Percentiles rank a stretch among this genome's conserved stretches.
These are phyloP conservation scores for Lipomyces starkeyi DNA, from an alignment of 805 yeast genomes.

Conservation along the genomic window DNA sequence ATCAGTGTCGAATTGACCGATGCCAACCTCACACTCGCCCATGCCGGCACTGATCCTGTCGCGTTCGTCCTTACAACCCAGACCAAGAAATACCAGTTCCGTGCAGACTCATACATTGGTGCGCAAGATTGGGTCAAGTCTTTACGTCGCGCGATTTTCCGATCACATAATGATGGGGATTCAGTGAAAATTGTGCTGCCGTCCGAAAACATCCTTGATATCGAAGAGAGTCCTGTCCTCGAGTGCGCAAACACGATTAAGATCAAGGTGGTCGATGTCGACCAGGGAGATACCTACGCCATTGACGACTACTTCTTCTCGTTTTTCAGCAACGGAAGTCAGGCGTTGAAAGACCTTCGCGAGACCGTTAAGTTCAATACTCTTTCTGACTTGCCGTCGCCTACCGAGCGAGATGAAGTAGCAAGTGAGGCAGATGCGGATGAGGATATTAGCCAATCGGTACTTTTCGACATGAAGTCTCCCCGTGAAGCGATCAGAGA, in stretches of 20 bases:
- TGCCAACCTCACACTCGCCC: slow-evolving; percentile 23
- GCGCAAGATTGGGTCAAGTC: slow-evolving; percentile 83
- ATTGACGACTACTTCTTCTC: slow-evolving; percentile 74
- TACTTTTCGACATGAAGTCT: slow-evolving; percentile 4
- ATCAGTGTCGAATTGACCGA: slow-evolving; percentile 60
- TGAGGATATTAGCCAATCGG: slow-evolving; percentile 16
- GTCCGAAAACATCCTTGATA: slow-evolving; percentile 64
- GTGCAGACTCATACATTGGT: slow-evolving; percentile 71
- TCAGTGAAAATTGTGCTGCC: slow-evolving; percentile 83
- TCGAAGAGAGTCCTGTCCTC: slow-evolving; percentile 61
- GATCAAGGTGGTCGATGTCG: slow-evolving; percentile 62
- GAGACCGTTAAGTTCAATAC: slow-evolving; percentile 7
- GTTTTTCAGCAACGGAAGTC: slow-evolving; percentile 62
- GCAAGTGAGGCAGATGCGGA: slow-evolving; percentile 12
- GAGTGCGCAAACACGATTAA: slow-evolving; percentile 63
- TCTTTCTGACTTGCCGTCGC: background rate
- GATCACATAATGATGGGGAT: slow-evolving; percentile 70
- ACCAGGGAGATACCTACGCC: slow-evolving; percentile 56
- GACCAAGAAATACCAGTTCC: slow-evolving; percentile 60
- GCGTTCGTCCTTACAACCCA: slow-evolving; percentile 65
- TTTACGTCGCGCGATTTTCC: slow-evolving; percentile 76
- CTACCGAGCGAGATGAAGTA: slow-evolving; percentile 10
- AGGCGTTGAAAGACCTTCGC: slow-evolving; percentile 42
- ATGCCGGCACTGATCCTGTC: slow-evolving; percentile 42
- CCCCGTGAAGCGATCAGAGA: slow-evolving; percentile 19